These are phyloP conservation scores for Podila epicladia DNA, from an alignment of 192 early-diverging fungal species.

Conservation along the genomic window DNA sequence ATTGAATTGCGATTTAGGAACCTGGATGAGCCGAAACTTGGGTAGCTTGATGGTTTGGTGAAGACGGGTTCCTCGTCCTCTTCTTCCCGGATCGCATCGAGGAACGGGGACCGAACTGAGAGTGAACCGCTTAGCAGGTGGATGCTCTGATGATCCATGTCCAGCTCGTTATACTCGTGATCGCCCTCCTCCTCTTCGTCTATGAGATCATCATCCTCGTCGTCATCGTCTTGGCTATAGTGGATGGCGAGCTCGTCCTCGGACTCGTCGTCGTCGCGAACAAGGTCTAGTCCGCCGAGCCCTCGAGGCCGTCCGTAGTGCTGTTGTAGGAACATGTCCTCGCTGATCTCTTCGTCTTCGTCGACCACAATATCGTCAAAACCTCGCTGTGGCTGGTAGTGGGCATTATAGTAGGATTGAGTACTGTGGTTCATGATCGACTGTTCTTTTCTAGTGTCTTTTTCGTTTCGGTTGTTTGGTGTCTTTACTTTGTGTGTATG, in stretches of 20 bases:
- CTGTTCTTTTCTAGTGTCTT: not conserved
- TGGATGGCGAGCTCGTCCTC: conserved; percentile 27
- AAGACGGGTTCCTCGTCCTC: conserved; percentile 47
- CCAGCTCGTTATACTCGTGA: conserved; percentile 38
- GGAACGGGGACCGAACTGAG: conserved; percentile 36
- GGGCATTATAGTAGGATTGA: conserved; percentile 26
- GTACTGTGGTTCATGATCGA: conserved; percentile 20
- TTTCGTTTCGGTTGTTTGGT: not conserved
- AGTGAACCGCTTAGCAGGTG: conserved; percentile 44
- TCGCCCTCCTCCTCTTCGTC: conserved; percentile 16
- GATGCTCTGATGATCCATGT: conserved; percentile 47
- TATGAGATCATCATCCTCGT: not conserved
- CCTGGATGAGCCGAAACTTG: conserved; percentile 21
- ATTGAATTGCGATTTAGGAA: conserved; percentile 20
- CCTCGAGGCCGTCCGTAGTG: conserved; percentile 30
- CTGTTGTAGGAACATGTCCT: conserved; percentile 33
- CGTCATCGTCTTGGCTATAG: conserved; percentile 8
- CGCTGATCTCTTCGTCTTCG: conserved; percentile 42
- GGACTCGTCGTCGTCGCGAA: conserved; percentile 26
- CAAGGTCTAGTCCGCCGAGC: conserved; percentile 17
- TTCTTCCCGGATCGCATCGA: conserved; percentile 49
- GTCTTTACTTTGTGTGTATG: not conserved
- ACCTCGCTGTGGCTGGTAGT: conserved; percentile 6
- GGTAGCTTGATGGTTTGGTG: conserved; percentile 48
- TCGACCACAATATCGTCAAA: conserved; percentile 33